Evolutionary conservation across 2,329 filamentous ascomycete genomes (phyloP), one percentile per base, ranked within the genome.

Genomic region (Elsinoe fawcettii): DNA sequence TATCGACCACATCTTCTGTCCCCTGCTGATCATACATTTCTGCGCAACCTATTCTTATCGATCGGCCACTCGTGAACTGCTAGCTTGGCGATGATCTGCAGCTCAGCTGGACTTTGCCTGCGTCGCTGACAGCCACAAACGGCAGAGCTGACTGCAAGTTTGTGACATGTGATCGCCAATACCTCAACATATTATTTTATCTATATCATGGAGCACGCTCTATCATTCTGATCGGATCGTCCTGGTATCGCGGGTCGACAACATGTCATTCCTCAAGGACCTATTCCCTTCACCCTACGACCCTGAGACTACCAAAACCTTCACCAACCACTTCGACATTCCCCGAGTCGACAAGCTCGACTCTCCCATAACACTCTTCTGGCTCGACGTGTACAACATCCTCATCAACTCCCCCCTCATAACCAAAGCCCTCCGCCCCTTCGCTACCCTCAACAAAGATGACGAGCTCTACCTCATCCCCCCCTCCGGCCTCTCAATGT

Each of bases 401-500:
- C 14, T 36, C 7, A n/a, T 46, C 11, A 56, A 56, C 16, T 34
- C 18, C 1, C n/a, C 27, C 18, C 41, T 56, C 12, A 14, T 56
- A 14, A 25, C 27, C 25, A 25, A 46, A 39, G 39, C 47, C 16
- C 16, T 56, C 4, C n/a, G 14, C 11, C 54, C 54, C 8, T 56
- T 56, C 54, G 44, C 44, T 18, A 56, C 54, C 14, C 20, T 16
- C 23, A 22, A 56, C 54, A 34, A 34, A 25, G 18, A 46, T 39
- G 54, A 56, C 25, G 54, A 56, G 39, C 54, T 56, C 39, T 56
- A 56, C 41, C 41, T 56, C 5, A 12, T 43, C n/a, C 41, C 41
- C 18, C 54, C 54, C 4, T 27, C 37, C 14, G 54, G 54, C 14
- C 23, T 44, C 22, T 43, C 54, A 32, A 47, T 47, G n/a, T 32